Evolutionary conservation across 148 eudicot genomes (phyloP).

Genomic region (Persicaria maculosa): DNA sequence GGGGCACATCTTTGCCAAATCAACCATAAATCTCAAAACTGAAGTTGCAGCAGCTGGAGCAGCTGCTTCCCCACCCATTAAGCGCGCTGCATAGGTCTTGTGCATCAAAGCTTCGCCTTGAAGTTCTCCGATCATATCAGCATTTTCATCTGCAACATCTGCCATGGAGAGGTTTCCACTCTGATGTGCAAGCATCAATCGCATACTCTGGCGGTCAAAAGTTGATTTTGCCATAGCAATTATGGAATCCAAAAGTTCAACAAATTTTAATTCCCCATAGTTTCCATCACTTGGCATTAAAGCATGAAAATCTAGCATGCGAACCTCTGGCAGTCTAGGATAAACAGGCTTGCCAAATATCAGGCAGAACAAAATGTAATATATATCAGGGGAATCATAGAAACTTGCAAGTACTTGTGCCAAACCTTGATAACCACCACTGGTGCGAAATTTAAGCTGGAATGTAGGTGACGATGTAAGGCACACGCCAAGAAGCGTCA

Average conservation of each 20-base stretch:
- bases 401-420: conserved; percentile 81
- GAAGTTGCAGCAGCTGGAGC: conserved; percentile 99
- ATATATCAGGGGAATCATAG: conserved; percentile 97
- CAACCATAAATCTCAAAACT: conserved; percentile 95
- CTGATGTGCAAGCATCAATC: conserved; percentile 72
- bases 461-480: conserved; percentile 91
- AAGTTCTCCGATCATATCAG: conserved; percentile 92
- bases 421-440: conserved; percentile 93
- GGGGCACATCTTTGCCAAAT: conserved; percentile 90
- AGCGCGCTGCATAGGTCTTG: conserved; percentile 92
- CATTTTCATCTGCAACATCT: conserved; percentile 70
- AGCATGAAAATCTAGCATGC: conserved; percentile 95
- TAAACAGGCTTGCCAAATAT: conserved; percentile 94
- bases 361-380: conserved; percentile 92
- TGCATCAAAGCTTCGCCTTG: conserved; percentile 99
- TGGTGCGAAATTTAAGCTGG: conserved; percentile 77
- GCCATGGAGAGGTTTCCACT: conserved; percentile 85
- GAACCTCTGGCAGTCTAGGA: conserved; percentile 97
- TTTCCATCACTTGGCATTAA: conserved; percentile 89
- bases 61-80: conserved; percentile 98
- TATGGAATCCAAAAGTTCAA: conserved; percentile 82
- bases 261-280: conserved; percentile 62
- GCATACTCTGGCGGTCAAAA: conserved; percentile 76
- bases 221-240: conserved; percentile 92
- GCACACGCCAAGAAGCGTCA: conserved; percentile 98